Base-by-base conservation (phyloP, 805 yeast species). In the Wickerhamomyces chaumierensis region DNA sequence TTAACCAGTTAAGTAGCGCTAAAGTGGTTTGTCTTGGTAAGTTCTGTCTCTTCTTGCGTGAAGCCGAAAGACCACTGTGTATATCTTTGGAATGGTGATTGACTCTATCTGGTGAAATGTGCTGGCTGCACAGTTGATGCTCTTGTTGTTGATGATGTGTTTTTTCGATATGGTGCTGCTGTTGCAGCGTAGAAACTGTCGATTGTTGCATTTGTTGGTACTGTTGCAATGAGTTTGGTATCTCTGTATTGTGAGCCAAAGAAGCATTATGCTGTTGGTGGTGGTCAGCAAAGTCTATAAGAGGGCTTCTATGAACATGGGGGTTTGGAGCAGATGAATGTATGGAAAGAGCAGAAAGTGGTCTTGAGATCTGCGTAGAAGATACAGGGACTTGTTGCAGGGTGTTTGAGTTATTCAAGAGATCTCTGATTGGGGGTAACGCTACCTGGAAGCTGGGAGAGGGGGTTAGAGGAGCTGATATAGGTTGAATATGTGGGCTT, bases 21-120 rank as follows among this genome's bases (percentile, higher is more conserved):
- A 73, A 69, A 1, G 90, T 83, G 3, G 85, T 83, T 43, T 74
- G 81, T 53, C 81, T 78, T 17, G 95, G 94, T 45, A 84, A 62
- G 58, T 83, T 83, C 39, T 82, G 80, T 46, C 94, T 69, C 36
- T 76, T 68, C 39, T 60, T 60, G 40, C 62, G 55, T 9, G 44
- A 40, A 5, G 39, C 18, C 6, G 37, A 18, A 11, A 38, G 42
- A 13, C 39, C 43, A 5, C 33, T 32, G 4, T 37, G 6, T 48
- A 44, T 13, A 37, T 19, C 31, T 42, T 42, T 3, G 49, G 49
- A 4, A 47, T 40, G 17, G 42, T 41, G 18, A 38, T n/a, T n/a
- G n/a, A n/a, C n/a, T n/a, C n/a, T n/a, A n/a, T n/a, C n/a, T n/a
- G n/a, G n/a, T n/a, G n/a, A n/a, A n/a, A n/a, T n/a, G 17, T 36